Evolutionary conservation across 1,284 basidiomycete species (phyloP), one percentile per base, ranked within the genome.

Genomic region (Meira nashicola): DNA sequence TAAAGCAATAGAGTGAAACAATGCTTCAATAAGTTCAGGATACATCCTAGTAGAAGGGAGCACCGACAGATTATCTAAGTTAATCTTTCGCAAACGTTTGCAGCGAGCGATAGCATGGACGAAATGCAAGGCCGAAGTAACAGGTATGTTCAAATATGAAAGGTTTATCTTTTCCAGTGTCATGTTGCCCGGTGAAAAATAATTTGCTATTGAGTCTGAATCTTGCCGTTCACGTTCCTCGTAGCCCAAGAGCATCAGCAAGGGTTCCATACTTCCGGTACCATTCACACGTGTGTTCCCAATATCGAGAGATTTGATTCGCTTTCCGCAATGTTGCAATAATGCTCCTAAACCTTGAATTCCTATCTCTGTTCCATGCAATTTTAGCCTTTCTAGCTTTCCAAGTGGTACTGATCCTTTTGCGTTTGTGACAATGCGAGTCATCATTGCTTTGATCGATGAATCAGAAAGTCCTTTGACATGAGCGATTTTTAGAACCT

Each of bases 291-390:
- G 50, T 15, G 39, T 53, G 28, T 23, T 41, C 4, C 28, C 50
- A 12, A 53, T 41, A 41, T 53, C 50, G 50, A 53, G 50, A 12
- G 28, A 23, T n/a, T 14, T 25, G 7, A 53, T n/a, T 28, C 38
- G 23, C 5, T 28, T 39, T 19, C 50, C 50, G 15, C 50, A 53
- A 41, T 53, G 50, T 17, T 41, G 17, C 15, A 53, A 19, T 14
- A 53, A 17, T 19, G 39, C 17, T n/a, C 50, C 50, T 17, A 53
- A 15, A 19, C 17, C 50, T 19, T 23, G 14, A 25, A 23, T 39
- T 5, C 50, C 50, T 19, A 53, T 41, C 38, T 53, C 50, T 11
- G 50, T 53, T 21, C 38, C 37, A n/a, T 41, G 50, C 7, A 53
- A 39, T 38, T 53, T 53, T 19, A 53, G 19, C 11, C 37, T 39